phyloP scores from a whole-genome alignment of 495 filamentous ascomycete species.

The Pyrenula massariospora region DNA sequence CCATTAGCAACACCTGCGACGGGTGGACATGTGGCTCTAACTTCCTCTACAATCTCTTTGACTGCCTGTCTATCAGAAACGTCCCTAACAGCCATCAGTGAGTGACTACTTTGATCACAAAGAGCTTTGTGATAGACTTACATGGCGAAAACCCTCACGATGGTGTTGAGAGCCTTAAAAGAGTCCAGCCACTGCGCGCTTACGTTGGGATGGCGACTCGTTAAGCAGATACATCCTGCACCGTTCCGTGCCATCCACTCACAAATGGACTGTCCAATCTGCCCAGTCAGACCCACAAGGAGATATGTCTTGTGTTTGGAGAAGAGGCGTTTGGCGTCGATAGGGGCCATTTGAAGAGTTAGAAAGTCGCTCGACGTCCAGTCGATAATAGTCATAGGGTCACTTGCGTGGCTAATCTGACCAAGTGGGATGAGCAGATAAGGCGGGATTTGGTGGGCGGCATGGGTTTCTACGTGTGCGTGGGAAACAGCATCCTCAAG shows the following conservation, averaged over 20 bases:
- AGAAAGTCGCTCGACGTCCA: not conserved
- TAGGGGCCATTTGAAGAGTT: not conserved
- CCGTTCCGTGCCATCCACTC: conserved; percentile 12
- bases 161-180: not conserved
- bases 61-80: not conserved
- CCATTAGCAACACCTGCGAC: conserved; percentile 6
- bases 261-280: conserved; percentile 11
- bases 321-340: not conserved
- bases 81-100: not conserved
- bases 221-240: conserved; percentile 32
- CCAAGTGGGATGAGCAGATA: not conserved
- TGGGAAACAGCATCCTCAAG: not conserved
- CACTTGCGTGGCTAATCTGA: not conserved
- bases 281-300: conserved; percentile 18
- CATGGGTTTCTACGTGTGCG: conserved; percentile 2
- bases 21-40: not conserved
- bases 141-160: not conserved
- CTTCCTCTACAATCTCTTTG: not conserved
- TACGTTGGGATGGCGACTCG: conserved; percentile 27
- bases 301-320: conserved; percentile 18
- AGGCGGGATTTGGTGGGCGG: conserved; percentile 2
- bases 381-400: not conserved
- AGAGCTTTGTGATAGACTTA: not conserved
- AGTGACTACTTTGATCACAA: not conserved
- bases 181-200: not conserved